Base-by-base conservation (phyloP, 1,284 basidiomycete genomes). In the Bondarzewia mesenterica region DNA sequence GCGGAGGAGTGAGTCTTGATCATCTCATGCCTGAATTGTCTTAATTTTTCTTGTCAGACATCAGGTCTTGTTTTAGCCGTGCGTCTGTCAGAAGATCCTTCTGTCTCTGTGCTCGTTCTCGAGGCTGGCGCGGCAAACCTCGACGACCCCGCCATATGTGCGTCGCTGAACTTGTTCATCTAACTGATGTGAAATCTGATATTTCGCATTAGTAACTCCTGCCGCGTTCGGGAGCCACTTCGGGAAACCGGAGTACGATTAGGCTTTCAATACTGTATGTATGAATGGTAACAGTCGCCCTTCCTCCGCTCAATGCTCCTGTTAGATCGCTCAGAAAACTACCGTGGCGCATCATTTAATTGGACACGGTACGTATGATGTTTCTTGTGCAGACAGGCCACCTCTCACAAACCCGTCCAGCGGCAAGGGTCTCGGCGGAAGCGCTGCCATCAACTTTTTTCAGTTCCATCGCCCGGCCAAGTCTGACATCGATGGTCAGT, bases 1-100 rank as follows among this genome's bases (percentile, higher is more conserved):
- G 52, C 41, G 52, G 48, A 41, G 52, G 52, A 25, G 52, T 54
- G 38, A 7, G 52, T 21, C 8, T 4, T 18, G 32, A n/a, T 35
- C 8, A 8, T 35, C 32, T n/a, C 10, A 35, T 8, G n/a, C 32
- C n/a, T 8, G n/a, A 8, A n/a, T 35, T n/a, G 10, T 8, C 14
- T 10, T n/a, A 6, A 10, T 7, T 36, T 7, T 3, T n/a, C 21
- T 6, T 44, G 20, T 8, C 20, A 57, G 56, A 64, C 75, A 4
- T 68, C 70, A 0, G 77, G 76, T 8, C 61, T 74, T 14, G 69
- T 70, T 0, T 61, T 78, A 2, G 77, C 76, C 4, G 59, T 62
- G 23, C 65, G 75, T 5, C 59, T 80, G 22, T 62, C 70, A 0
- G 72, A 74, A 44, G 68, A 77, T 51, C 49, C 67, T 1, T 50